Evolutionary conservation across 352 stramenopile species (phyloP).

Genomic region (Globisporangium camurandrum): DNA sequence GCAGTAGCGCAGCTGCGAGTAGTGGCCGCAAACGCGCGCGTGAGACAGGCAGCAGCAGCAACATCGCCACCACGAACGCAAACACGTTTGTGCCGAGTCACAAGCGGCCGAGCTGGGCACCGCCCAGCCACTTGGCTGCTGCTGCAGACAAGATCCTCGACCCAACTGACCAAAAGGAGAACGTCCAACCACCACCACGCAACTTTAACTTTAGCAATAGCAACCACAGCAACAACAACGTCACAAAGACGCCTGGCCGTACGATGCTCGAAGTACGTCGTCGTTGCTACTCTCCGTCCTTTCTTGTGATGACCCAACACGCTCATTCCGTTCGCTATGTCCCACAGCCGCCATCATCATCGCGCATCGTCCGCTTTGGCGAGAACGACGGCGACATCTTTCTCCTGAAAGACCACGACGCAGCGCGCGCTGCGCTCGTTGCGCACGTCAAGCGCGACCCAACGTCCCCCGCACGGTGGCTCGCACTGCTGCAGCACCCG

Average conservation of each 20-base stretch:
- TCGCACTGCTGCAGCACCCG: conserved; percentile 41
- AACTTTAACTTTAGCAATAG: conserved; percentile 8
- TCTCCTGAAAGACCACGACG: conserved; percentile 40
- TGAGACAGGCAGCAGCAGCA: conserved; percentile 15
- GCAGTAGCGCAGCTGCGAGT: neutral
- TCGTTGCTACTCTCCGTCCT: neutral
- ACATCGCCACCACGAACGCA: conserved; percentile 12
- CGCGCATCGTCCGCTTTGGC: conserved; percentile 40
- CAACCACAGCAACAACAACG: neutral
- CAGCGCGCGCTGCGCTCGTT: conserved; percentile 30
- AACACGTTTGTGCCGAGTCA: no score
- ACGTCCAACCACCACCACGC: conserved; percentile 20
- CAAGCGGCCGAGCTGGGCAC: conserved; percentile 16
- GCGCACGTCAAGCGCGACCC: conserved; percentile 41
- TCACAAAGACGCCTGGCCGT: conserved; percentile 1
- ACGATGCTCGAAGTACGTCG: conserved; percentile 12
- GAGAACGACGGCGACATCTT: conserved; percentile 59
- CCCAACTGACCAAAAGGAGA: conserved; percentile 31
- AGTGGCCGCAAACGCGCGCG: conserved; percentile 25
- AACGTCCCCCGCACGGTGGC: conserved; percentile 34
- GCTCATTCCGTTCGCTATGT: no score
- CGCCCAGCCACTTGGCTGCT: conserved; percentile 2
- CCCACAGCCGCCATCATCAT: conserved; percentile 14
- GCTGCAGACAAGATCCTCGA: conserved; percentile 1
- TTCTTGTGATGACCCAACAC: neutral